A percentile compares a stretch with the other conserved stretches of the same genome.
These are phyloP conservation scores for Colletotrichum gigasporum DNA, from an alignment of 2,329 filamentous ascomycete genomes.

Conservation along the genomic window DNA sequence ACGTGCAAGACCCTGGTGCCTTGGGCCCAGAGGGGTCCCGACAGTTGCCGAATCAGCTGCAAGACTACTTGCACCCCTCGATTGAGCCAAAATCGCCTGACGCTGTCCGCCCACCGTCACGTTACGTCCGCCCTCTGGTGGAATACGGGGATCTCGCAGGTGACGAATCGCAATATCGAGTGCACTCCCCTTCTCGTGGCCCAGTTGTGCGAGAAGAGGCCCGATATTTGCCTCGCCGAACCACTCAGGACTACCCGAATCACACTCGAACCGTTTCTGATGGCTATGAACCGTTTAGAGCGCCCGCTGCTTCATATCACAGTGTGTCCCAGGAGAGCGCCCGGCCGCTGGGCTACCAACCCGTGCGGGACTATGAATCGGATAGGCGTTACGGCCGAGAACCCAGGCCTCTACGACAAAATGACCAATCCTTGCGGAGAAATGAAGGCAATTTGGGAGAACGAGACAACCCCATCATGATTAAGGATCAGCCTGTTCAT, in stretches of 20 bases:
- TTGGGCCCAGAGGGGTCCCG: constrained; percentile 34
- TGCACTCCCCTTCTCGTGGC: constrained; percentile 6
- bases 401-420: neutral
- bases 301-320: neutral
- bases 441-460: constrained; percentile 34
- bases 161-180: neutral
- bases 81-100: constrained; percentile 55
- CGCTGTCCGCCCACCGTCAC: constrained; percentile 2
- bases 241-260: constrained; percentile 2
- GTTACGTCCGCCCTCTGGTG: constrained; percentile 8
- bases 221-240: neutral
- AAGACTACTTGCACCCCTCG: constrained; percentile 57
- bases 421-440: neutral
- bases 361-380: constrained; percentile 41
- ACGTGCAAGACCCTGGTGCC: constrained; percentile 30
- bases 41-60: constrained; percentile 37
- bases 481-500: constrained; percentile 47
- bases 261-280: neutral
- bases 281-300: neutral
- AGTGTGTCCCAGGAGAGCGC: constrained; percentile 29
- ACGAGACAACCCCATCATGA: constrained; percentile 45
- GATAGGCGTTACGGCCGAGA: constrained; percentile 39
- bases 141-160: constrained; percentile 22
- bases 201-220: neutral
- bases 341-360: constrained; percentile 31